Evolutionary conservation across 2,329 filamentous ascomycete species (phyloP), one percentile per base, ranked within the genome.

Genomic region (Claviceps paspali): DNA sequence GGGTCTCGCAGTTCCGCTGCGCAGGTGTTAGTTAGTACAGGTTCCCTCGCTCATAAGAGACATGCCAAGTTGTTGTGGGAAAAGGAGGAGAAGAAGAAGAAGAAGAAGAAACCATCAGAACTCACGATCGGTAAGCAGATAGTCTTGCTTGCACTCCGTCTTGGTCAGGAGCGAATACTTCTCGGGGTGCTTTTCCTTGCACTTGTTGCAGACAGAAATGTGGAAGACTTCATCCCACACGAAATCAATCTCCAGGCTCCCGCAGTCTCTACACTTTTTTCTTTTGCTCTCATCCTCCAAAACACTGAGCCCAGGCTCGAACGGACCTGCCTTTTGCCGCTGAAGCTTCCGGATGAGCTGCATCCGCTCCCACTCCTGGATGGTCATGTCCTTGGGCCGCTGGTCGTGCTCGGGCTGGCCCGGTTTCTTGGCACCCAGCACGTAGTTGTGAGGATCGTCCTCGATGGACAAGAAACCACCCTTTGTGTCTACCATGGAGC

Each of bases 401-500:
- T 78, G 72, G 7, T 70, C 48, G 4, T 57, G 57, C 6, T 59
- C 53, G 18, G 45, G 42, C 39, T 50, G 53, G 24, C 42, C 54
- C 12, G 47, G 45, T 60, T 36, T 69, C 56, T 45, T 61, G 7
- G 55, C 62, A 6, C 63, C 67, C 48, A 78, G 73, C 7, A 79
- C 83, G 47, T 79, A 79, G 53, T 94, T 94, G 54, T 80, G 76
- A 1, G 91, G 91, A 57, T 98, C 91, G 52, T 98, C 91, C 43
- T 88, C 82, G 1, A 74, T 71, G n/a, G 80, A 82, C 45, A 98
- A 61, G 58, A 98, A 98, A 1, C 91, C 91, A 43, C 91, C 91
- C 54, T 95, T 95, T 1, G 88, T 96, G 56, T 98, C 91, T 6
- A 81, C 92, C 86, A 98, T 96, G 61, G 88, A 82, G 54, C 82